Evolutionary conservation across 192 early-diverging fungal species (phyloP), one percentile per base, ranked within the genome.

Genomic region (Paraglomus occultum): DNA sequence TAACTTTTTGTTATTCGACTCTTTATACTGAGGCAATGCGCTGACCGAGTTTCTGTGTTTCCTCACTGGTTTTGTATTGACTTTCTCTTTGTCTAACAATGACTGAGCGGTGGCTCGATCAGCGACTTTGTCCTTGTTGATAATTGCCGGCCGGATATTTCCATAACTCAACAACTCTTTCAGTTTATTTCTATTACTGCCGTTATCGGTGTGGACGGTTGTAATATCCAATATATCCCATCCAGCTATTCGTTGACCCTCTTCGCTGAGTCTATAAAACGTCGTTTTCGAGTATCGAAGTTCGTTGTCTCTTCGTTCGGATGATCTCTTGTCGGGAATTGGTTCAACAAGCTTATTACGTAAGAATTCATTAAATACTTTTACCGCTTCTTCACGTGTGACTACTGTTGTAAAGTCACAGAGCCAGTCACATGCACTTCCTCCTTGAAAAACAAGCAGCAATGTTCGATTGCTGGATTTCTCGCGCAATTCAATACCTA

Each of bases 1-100:
- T 8, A 92, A 80, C 38, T 82, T 76, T 4, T 80, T 77, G 0
- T 82, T 71, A 69, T 88, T 87, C 17, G 84, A 82, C n/a, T 80
- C 79, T 45, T 80, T 49, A 31, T 31, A 31, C 31, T 64, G 38
- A 12, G 70, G 70, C 51, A 43, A 42, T 17, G 40, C 8, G 7
- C 43, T 20, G 52, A 38, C 39, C 15, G 50, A 40, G 51, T 23
- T 31, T 31, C 31, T 17, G 20, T 18, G 68, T 5, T 15, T 43
- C n/a, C 0, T 71, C 70, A 15, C 18, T 50, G 14, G 53, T 8
- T 8, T 51, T 71, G 4, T 31, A n/a, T 63, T 71, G 49, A 44
- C 57, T 60, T 39, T 71, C 31, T 31, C 31, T 3, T 31, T 31
- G 31, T 31, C 31, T 31, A 31, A 31, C 31, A 31, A 31, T 31